Conservation (phyloP, 2,329 filamentous ascomycete genomes). For the Penicillium frequentans region DNA sequence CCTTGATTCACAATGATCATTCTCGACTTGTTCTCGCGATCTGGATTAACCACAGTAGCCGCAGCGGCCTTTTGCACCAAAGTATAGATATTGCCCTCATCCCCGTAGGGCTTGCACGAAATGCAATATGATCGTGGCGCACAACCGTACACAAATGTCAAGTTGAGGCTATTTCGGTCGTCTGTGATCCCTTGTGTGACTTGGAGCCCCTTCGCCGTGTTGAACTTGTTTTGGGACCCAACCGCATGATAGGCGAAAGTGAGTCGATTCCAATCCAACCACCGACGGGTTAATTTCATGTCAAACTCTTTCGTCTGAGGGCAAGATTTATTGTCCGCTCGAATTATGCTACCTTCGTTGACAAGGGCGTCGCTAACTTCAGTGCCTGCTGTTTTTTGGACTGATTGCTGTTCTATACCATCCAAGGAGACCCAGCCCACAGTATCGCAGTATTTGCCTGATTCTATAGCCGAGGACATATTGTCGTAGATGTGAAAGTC, state of each 20-base stretch:
- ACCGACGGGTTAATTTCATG: conserved; percentile 48
- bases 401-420: conserved; percentile 54
- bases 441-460: conserved; percentile 67
- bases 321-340: not conserved
- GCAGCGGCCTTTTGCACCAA: conserved; percentile 53
- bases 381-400: conserved; percentile 42
- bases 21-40: conserved; percentile 52
- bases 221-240: conserved; percentile 52
- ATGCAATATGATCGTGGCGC: conserved; percentile 61
- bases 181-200: conserved; percentile 54
- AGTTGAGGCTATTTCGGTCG: conserved; percentile 54
- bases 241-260: conserved; percentile 64
- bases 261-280: conserved; percentile 68
- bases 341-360: not conserved
- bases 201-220: conserved; percentile 48
- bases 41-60: conserved; percentile 53
- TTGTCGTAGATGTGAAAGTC: conserved; percentile 66
- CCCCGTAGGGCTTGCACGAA: conserved; percentile 44
- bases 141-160: conserved; percentile 60
- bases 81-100: conserved; percentile 54
- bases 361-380: not conserved
- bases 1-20: conserved; percentile 63
- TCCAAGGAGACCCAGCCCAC: conserved; percentile 66
- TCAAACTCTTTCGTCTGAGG: conserved; percentile 47
- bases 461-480: conserved; percentile 61